Evolutionary conservation across 2,329 filamentous ascomycete species (phyloP).

Genomic region (Cytospora mali): DNA sequence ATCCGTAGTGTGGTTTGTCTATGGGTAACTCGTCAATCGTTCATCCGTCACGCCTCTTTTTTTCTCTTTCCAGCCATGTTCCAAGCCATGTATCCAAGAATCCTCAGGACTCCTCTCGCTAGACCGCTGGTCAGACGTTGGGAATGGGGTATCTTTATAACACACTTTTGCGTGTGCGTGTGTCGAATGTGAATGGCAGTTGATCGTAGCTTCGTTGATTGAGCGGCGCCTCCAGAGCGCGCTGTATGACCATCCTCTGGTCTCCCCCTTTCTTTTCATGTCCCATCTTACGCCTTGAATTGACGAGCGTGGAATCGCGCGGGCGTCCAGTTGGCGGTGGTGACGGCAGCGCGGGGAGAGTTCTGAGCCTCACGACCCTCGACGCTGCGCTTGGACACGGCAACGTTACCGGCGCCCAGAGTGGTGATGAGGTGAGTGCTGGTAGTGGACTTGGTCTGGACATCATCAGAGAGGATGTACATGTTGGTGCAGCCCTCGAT

Average conservation of each 20-base stretch:
- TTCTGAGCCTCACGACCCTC: constrained; percentile 21
- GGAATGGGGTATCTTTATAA: constrained; percentile 24
- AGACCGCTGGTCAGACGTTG: constrained; percentile 16
- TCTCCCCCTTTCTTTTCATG: neutral
- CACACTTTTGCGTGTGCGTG: neutral
- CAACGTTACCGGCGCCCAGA: constrained; percentile 43
- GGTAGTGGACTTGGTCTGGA: constrained; percentile 56
- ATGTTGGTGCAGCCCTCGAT: constrained; percentile 47
- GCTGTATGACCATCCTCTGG: constrained; percentile 17
- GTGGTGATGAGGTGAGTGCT: constrained; percentile 55
- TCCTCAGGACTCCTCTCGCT: constrained; percentile 22
- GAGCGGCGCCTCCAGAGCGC: constrained; percentile 28
- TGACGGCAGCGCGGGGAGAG: constrained; percentile 26
- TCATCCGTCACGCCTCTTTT: constrained; percentile 14
- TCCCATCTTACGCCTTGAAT: constrained; percentile 1
- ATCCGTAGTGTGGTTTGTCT: constrained; percentile 18
- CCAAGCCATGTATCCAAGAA: constrained; percentile 19
- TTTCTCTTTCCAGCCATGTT: neutral
- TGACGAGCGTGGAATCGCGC: constrained; percentile 12
- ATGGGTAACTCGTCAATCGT: constrained; percentile 23
- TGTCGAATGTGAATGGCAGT: constrained; percentile 21
- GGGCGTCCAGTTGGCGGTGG: constrained; percentile 22
- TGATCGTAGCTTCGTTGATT: constrained; percentile 28
- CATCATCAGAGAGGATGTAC: constrained; percentile 57
- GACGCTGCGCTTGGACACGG: constrained; percentile 25